Conservation (phyloP, 176 grass and related monocot species). For the Bonia amplexicaulis region DNA sequence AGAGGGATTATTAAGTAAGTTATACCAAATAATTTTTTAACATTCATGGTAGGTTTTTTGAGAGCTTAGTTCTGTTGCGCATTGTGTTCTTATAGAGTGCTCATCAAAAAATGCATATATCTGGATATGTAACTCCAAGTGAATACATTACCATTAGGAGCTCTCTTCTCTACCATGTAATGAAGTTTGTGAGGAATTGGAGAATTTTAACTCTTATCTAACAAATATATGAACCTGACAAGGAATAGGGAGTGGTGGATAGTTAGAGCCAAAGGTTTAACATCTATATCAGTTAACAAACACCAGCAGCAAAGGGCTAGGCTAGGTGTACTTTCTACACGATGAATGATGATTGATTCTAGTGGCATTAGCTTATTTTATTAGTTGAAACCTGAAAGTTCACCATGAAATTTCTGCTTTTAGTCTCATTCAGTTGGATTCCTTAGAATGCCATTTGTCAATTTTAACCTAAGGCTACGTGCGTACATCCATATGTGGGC, state of each 20-base stretch:
- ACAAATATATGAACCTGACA: neutral
- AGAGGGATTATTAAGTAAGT: no score
- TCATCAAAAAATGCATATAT: constrained; percentile 3
- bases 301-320: neutral
- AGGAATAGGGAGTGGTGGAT: neutral
- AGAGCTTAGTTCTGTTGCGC: no score
- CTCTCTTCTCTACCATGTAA: neutral
- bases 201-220: neutral
- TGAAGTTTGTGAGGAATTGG: neutral
- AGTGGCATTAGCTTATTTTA: neutral
- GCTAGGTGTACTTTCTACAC: neutral
- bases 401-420: neutral
- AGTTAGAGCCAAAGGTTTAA: neutral
- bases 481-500: no score
- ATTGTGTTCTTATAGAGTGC: no score
- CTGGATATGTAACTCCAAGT: neutral
- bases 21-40: no score
- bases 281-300: neutral
- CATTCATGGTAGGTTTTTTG: no score
- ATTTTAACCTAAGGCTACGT: no score
- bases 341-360: neutral
- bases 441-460: neutral
- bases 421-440: neutral
- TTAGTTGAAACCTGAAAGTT: neutral
- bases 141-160: neutral